phyloP scores from a whole-genome alignment of 441 rosid genomes.

The Metrosideros polymorpha region DNA sequence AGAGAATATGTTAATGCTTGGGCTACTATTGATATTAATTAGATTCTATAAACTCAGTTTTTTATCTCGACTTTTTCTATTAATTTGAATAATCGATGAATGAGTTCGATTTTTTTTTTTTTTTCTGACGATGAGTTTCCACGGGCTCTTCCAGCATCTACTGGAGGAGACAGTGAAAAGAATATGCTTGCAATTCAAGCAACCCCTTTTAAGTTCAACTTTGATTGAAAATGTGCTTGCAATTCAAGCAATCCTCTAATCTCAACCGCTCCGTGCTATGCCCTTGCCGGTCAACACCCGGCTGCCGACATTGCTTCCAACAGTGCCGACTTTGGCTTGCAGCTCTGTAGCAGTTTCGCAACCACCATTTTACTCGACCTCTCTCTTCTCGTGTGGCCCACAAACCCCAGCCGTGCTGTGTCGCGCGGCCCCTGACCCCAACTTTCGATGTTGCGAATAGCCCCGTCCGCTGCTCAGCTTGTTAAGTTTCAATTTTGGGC shows the following conservation, averaged over 20 bases:
- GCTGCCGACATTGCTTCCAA: not conserved
- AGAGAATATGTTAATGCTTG: not conserved
- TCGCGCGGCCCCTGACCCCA: not conserved
- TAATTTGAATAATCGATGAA: not conserved
- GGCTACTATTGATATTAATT: not conserved
- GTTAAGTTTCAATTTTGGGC: not conserved
- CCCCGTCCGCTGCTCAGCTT: not conserved
- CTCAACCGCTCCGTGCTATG: not conserved
- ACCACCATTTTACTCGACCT: not conserved
- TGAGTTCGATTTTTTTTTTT: not conserved
- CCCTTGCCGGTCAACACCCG: not conserved
- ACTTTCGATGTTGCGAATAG: not conserved
- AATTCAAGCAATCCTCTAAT: not conserved
- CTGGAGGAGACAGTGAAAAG: not conserved
- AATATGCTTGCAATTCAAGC: not conserved
- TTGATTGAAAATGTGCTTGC: not conserved
- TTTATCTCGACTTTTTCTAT: not conserved
- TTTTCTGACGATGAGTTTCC: not conserved
- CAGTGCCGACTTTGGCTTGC: not conserved
- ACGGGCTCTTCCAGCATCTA: not conserved
- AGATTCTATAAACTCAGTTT: not conserved
- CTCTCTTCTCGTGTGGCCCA: not conserved
- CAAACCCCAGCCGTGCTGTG: not conserved
- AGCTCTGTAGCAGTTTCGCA: not conserved
- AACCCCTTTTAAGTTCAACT: not conserved